Base-by-base conservation (phyloP, 2,329 filamentous ascomycete species). In the Drechslerella dactyloides region DNA sequence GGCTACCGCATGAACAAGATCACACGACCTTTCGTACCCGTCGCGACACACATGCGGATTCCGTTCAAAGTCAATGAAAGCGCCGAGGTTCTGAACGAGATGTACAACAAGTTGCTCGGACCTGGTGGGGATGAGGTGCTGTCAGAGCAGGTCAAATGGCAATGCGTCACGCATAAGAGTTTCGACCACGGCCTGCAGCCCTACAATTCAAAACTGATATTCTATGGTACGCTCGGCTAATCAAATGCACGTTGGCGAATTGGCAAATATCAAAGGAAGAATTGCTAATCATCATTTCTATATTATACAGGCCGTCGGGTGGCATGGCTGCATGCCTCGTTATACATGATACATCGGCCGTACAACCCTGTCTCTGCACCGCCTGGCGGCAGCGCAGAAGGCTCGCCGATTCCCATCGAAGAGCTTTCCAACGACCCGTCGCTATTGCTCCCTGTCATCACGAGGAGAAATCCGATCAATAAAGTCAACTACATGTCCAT, bases 81-180 rank as follows among this genome's bases (percentile, higher is more conserved):
- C 77, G 90, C 90, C 8, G 83, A 82, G 75, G 83, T 84, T 77
- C 83, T 99, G 62, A 89, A 97, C 79, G 83, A 85, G 54, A 89
- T 91, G 80, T 96, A 97, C 80, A 84, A 85, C 75, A 74, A 61
- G 55, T 63, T 77, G 15, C 81, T 97, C 62, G 93, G 93, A 4
- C 83, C 83, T 52, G 87, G 85, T 51, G 90, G 90, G 65, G 86
- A 90, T 75, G 85, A 85, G 76, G 79, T 94, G 79, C 83, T 99
- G 66, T 88, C 89, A 1, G 93, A 97, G 15, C 93, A 99, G 81
- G 84, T 94, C 73, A 97, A 97, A 82, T 99, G 94, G 94, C 83
- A 97, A 77, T 93, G 93, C 30, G 86, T 99, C 63, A 99, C 94
- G 75, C 94, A 97, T 81, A 97, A 97, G 85, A 97, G 92, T 81